A percentile compares a stretch with the other conserved stretches of the same genome.
Evolutionary conservation across 768 basidiomycete species (phyloP).

Genomic region (Russula sp.): DNA sequence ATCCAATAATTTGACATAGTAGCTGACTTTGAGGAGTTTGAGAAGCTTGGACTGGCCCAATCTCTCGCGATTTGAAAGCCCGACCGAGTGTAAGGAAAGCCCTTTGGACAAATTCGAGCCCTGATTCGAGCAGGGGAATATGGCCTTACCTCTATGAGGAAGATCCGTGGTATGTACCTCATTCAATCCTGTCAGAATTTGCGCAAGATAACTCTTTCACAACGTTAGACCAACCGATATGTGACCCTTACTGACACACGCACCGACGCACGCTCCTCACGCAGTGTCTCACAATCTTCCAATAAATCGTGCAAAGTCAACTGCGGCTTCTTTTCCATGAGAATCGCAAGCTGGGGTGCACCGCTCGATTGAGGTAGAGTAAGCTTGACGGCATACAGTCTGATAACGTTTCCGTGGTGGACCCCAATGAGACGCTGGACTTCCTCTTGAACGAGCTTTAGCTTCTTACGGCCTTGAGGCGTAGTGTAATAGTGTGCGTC

Average conservation of each 20-base stretch:
- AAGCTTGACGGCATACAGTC: slow-evolving; percentile 61
- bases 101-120: slow-evolving; percentile 32
- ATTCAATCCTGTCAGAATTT: slow-evolving; percentile 64
- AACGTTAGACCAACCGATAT: background rate
- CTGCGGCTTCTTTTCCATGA: slow-evolving; percentile 64
- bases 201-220: slow-evolving; percentile 62
- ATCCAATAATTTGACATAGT: slow-evolving; percentile 65
- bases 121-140: background rate
- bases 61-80: slow-evolving; percentile 46
- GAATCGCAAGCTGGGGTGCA: slow-evolving; percentile 50
- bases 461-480: slow-evolving; percentile 65
- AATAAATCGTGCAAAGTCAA: slow-evolving; percentile 65
- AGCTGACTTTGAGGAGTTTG: slow-evolving; percentile 69
- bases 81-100: slow-evolving; percentile 52
- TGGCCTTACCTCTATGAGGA: slow-evolving; percentile 55
- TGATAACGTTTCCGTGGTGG: slow-evolving; percentile 58
- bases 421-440: slow-evolving; percentile 52
- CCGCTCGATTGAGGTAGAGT: slow-evolving; percentile 41
- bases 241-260: slow-evolving; percentile 22
- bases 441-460: slow-evolving; percentile 58
- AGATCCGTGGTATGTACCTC: slow-evolving; percentile 57
- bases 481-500: slow-evolving; percentile 60
- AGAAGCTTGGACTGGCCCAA: slow-evolving; percentile 52
- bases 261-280: slow-evolving; percentile 63
- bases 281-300: slow-evolving; percentile 68